Base-by-base conservation (phyloP, 306 rosid genomes). In the Cucurbita moschata region DNA sequence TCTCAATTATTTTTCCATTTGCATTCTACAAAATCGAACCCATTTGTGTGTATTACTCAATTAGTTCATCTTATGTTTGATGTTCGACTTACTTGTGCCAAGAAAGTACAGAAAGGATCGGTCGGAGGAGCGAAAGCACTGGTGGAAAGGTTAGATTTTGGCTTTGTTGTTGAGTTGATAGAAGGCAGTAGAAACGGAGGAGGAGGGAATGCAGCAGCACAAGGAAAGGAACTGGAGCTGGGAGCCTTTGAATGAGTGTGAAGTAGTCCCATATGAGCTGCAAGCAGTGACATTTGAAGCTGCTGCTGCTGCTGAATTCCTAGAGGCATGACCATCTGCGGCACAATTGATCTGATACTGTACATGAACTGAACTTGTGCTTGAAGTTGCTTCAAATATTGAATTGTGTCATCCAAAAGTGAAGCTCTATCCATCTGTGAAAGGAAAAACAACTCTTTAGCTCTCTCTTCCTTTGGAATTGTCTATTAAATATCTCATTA, bases 351-450 rank as follows among this genome's bases (percentile, higher is more conserved):
- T 80, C 78, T 76, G 74, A 74, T 76, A 35, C 68, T 85, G 42
- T 12, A 23, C 86, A 85, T 78, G 75, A 82, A 23, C 38, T 85
- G 83, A 58, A 82, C 63, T 54, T 85, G 86, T 80, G 82, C 80
- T 82, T 85, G 83, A 23, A 85, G 86, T 71, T 82, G 85, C 69
- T 82, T 85, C 47, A 85, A 46, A 77, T 82, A 85, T 42, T 78
- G 82, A 9, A 82, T 85, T 60, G 83, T 86, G 71, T 80, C 86
- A 46, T 85, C 89, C 16, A 85, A 70, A 82, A 85, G 79, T 66
- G 89, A 82, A 44, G 89, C 89, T 66, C 75, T 85, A 58, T 85
- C 89, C 0, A 74, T 82, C 86, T 85, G 86, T 83, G 70, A 56
- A 67, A 18, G 4, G n/a, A 38, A 72, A 52, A 6, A 39, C 5